Conservation (phyloP, 495 filamentous ascomycete species). For the Neurospora sp. region DNA sequence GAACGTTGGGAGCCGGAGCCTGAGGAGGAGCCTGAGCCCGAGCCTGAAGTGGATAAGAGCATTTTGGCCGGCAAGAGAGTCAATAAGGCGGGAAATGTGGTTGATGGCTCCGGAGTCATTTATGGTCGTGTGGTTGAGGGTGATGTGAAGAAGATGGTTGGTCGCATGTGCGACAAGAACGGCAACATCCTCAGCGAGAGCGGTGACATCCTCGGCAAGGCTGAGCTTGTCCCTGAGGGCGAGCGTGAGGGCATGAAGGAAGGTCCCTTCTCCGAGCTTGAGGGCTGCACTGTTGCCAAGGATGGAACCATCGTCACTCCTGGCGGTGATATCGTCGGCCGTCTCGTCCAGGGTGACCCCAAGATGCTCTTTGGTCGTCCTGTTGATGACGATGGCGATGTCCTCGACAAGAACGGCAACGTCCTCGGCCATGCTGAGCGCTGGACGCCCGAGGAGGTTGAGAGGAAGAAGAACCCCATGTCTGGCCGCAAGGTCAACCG, state of each 20-base stretch:
- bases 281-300: conserved; percentile 61
- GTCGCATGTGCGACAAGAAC: conserved; percentile 71
- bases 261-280: conserved; percentile 69
- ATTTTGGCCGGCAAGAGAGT: conserved; percentile 70
- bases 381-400: conserved; percentile 77
- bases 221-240: conserved; percentile 66
- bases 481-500: conserved; percentile 67
- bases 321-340: conserved; percentile 58
- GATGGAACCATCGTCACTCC: conserved; percentile 59
- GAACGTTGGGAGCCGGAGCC: conserved; percentile 67
- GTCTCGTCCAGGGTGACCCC: conserved; percentile 60
- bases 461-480: conserved; percentile 50
- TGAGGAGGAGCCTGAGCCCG: conserved; percentile 39
- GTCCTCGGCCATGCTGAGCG: conserved; percentile 70
- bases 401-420: conserved; percentile 75
- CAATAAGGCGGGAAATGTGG: conserved; percentile 78
- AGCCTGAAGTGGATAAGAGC: conserved; percentile 49
- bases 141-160: conserved; percentile 56
- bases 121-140: conserved; percentile 69
- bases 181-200: conserved; percentile 74
- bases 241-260: conserved; percentile 58
- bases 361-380: conserved; percentile 61
- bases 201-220: conserved; percentile 67
- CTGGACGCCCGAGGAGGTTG: conserved; percentile 68
- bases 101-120: conserved; percentile 63